These are phyloP conservation scores for Trichophyton verrucosum DNA, from an alignment of 2,329 filamentous ascomycete species.

Conservation along the genomic window DNA sequence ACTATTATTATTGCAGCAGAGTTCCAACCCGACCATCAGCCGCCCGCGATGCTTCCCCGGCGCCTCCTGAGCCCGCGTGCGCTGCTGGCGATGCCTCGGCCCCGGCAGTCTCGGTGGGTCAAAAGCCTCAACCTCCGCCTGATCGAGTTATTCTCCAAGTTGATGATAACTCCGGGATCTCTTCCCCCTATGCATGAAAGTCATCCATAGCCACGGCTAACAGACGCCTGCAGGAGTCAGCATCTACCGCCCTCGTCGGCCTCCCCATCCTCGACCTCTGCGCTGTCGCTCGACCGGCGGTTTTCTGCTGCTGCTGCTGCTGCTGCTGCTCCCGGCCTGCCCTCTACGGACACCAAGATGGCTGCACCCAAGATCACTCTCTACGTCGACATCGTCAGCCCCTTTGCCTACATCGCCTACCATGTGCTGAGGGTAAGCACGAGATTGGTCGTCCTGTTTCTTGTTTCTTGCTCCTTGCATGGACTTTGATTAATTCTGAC, in stretches of 20 bases:
- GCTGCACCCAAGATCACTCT: conserved; percentile 41
- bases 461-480: neutral
- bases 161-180: neutral
- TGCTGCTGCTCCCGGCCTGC: neutral
- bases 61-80: neutral
- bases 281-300: neutral
- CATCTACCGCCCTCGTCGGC: neutral
- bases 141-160: neutral
- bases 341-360: conserved; percentile 24
- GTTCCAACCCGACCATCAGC: neutral
- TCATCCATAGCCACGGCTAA: neutral
- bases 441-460: neutral
- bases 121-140: neutral
- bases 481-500: neutral
- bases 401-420: conserved; percentile 50
- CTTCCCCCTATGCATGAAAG: neutral
- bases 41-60: neutral
- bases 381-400: conserved; percentile 48
- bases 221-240: neutral
- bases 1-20: neutral
- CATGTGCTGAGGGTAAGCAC: conserved; percentile 40
- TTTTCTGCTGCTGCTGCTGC: neutral
- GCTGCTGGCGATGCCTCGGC: neutral
- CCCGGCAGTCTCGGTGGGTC: neutral
- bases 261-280: neutral